Evolutionary conservation across 2,329 filamentous ascomycete species (phyloP), one percentile per base, ranked within the genome.

Genomic region (Bipolaris oryzae): DNA sequence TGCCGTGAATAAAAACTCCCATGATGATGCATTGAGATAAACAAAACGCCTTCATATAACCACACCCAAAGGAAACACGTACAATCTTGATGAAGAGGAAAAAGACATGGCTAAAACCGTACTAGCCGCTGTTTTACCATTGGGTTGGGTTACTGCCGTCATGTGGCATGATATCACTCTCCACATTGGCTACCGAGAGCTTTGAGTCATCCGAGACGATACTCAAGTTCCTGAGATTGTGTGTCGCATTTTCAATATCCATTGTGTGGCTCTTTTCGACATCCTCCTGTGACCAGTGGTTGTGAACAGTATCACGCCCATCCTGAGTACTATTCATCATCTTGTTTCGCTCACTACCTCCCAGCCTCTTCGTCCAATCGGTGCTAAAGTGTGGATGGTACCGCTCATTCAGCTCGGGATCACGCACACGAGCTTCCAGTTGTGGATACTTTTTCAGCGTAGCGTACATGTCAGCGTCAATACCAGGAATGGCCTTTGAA

Each of bases 321-420:
- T 11, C 16, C 10, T 37, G 10, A 5, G 3, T 4, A 6, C 23
- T 11, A 20, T 16, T 34, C 11, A 25, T 15, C 16, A 37, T 21
- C 2, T 42, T 4, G 3, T 41, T 4, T 6, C 43, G 21, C 7
- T n/a, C 10, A 5, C 3, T 38, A 21, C 42, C 23, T 11, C 11
- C 0, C 3, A 57, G 1, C 3, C 11, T 31, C 3, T 25, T 34
- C 0, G 44, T 58, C 62, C 60, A 63, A n/a, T 55, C 20, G 0
- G 56, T 60, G 15, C 50, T 49, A 34, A 63, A 63, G 9, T 18
- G 20, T 15, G 60, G 62, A 7, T 34, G 48, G 20, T 50, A 35
- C 20, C 35, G 28, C 15, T 68, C 58, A 15, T 66, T 68, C 16
- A 58, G 21, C 3, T 50, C 44, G 3, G 43, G 16, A 34, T 64